These are phyloP conservation scores for Luzula sylvatica DNA, from an alignment of 176 grass and related monocot genomes.

Conservation along the genomic window DNA sequence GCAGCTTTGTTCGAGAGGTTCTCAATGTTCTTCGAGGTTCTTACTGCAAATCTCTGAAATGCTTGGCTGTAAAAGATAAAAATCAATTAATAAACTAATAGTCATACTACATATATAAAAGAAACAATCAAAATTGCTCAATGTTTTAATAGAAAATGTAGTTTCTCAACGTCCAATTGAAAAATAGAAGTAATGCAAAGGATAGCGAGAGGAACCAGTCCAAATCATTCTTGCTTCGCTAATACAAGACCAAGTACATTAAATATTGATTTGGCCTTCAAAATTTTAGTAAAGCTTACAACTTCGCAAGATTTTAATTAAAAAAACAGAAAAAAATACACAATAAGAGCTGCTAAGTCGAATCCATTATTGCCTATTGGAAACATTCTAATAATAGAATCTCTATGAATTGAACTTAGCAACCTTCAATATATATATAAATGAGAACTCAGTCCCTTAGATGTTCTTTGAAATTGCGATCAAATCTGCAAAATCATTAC, in stretches of 20 bases:
- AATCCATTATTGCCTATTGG: too few species aligned
- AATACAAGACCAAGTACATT: slow-evolving; percentile 19
- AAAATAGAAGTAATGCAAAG: slow-evolving; percentile 23
- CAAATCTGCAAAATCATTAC: slow-evolving; percentile 75
- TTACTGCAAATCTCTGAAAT: slow-evolving; percentile 75
- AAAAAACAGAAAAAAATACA: neutral
- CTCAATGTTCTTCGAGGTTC: slow-evolving; percentile 48
- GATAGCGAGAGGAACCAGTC: slow-evolving; percentile 63
- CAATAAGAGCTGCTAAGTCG: too few species aligned
- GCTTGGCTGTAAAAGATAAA: slow-evolving; percentile 50
- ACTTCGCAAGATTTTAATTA: neutral
- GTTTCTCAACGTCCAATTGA: slow-evolving; percentile 50
- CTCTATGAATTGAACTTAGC: too few species aligned
- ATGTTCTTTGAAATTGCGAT: slow-evolving; percentile 52
- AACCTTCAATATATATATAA: too few species aligned
- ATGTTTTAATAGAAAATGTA: slow-evolving; percentile 35
- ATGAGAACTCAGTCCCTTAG: slow-evolving; percentile 44
- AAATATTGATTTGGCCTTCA: slow-evolving; percentile 12
- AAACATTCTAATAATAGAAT: too few species aligned
- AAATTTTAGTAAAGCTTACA: slow-evolving; percentile 28
- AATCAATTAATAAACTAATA: too few species aligned
- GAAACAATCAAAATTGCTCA: too few species aligned
- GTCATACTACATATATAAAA: too few species aligned
- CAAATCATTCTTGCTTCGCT: slow-evolving; percentile 32
- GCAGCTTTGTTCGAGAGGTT: slow-evolving; percentile 36